A percentile compares a stretch with the other conserved stretches of the same genome.
Evolutionary conservation across 2,329 filamentous ascomycete genomes (phyloP).

Genomic region (Cadophora sp.): DNA sequence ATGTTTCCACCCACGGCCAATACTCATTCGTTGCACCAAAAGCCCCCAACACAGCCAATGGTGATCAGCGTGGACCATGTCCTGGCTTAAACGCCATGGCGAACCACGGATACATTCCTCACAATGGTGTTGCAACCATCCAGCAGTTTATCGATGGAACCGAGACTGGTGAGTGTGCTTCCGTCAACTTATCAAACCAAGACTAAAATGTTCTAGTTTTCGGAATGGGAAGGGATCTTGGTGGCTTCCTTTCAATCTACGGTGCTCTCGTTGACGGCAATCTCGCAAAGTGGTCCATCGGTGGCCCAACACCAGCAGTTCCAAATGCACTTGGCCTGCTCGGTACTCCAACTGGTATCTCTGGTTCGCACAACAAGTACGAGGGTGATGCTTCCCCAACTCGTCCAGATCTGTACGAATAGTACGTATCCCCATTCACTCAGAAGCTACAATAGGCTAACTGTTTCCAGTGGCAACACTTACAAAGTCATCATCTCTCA

Average conservation of each 20-base stretch:
- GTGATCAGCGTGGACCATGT: slow-evolving; percentile 38
- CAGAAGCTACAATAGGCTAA: not conserved
- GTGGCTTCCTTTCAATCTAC: slow-evolving; percentile 50
- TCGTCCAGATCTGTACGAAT: slow-evolving; percentile 57
- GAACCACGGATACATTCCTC: slow-evolving; percentile 49
- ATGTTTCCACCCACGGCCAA: slow-evolving; percentile 40
- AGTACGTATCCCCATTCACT: slow-evolving; percentile 10
- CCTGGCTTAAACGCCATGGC: slow-evolving; percentile 50
- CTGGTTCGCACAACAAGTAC: slow-evolving; percentile 60
- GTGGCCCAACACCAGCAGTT: slow-evolving; percentile 48
- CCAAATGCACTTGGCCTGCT: slow-evolving; percentile 31
- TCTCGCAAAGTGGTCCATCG: slow-evolving; percentile 59
- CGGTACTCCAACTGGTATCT: slow-evolving; percentile 55
- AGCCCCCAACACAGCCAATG: slow-evolving; percentile 40
- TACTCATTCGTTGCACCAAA: slow-evolving; percentile 46
- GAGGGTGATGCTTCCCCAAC: slow-evolving; percentile 61
- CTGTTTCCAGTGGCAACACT: slow-evolving; percentile 50
- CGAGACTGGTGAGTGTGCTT: slow-evolving; percentile 34
- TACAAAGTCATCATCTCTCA: slow-evolving; percentile 58
- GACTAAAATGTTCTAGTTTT: slow-evolving; percentile 45
- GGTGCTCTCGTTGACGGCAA: slow-evolving; percentile 56
- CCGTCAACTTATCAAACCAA: not conserved
- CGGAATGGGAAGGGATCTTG: slow-evolving; percentile 53
- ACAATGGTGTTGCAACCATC: slow-evolving; percentile 40
- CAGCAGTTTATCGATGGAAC: slow-evolving; percentile 44